Evolutionary conservation across 140 eudicot species (phyloP).

Genomic region (Erigeron philadelphicus): DNA sequence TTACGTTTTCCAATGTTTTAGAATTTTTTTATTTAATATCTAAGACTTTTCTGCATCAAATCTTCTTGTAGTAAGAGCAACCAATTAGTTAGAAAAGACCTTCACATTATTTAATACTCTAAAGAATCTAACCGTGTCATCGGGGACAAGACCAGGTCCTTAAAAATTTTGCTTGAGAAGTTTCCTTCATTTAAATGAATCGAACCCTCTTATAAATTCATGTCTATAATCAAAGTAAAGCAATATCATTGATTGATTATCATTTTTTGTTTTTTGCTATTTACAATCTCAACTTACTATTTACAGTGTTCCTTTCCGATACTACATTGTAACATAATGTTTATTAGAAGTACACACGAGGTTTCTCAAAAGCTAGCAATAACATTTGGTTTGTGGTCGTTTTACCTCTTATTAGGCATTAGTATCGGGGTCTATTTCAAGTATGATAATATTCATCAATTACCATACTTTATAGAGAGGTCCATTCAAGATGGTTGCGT

Average conservation of each 20-base stretch:
- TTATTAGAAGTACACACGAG: neutral
- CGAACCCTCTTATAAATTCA: conserved; percentile 14
- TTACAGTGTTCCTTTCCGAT: neutral
- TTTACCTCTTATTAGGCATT: neutral
- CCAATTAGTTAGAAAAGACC: no score
- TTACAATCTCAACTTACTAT: neutral
- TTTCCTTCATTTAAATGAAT: neutral
- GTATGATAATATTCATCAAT: neutral
- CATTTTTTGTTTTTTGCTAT: neutral
- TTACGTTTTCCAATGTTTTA: no score
- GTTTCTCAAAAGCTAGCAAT: neutral
- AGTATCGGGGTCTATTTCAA: neutral
- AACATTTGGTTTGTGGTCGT: neutral
- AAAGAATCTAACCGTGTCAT: neutral
- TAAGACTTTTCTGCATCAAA: no score
- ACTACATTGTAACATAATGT: neutral
- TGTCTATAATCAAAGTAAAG: neutral
- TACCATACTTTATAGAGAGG: neutral
- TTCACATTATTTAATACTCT: no score
- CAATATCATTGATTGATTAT: neutral
- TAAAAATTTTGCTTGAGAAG: conserved; percentile 3
- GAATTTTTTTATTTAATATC: no score
- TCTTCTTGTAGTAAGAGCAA: no score
- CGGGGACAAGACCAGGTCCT: neutral
- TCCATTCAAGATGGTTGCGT: conserved; percentile 15